Evolutionary conservation across 2,329 filamentous ascomycete genomes (phyloP), one percentile per base, ranked within the genome.

Genomic region (Ophiostoma perfectum): DNA sequence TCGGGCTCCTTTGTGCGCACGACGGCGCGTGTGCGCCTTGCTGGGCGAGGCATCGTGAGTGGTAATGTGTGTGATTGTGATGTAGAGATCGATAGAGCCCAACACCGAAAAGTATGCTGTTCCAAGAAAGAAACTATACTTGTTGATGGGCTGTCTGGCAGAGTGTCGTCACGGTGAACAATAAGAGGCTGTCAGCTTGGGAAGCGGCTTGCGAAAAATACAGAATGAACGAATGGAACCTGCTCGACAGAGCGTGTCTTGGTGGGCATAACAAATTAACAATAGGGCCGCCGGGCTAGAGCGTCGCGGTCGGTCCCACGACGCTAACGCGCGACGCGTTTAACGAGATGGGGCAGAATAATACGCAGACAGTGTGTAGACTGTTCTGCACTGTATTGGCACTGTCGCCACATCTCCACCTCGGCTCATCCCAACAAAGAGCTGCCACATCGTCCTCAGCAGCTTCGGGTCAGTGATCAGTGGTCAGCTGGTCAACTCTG

Each of bases 11-110:
- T 64, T 18, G 68, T 60, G 65, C 68, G 64, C 65, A 71, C 55
- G 18, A 67, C 67, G 36, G 67, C 64, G 68, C 71, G 70, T 62
- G 72, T 71, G 9, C 71, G 69, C 68, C 68, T 60, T 41, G 72
- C 64, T n/a, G 71, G 72, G 44, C 72, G 72, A 70, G 72, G 70
- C 72, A 73, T 73, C 18, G 65, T 66, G n/a, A 12, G 41, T 4
- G 6, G 11, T 16, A n/a, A 3, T 38, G 58, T 39, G 27, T 38
- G 47, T 47, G 3, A 45, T 49, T 39, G 27, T 45, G 4, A n/a
- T 36, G 65, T 27, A 60, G 64, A n/a, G 36, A 27, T n/a, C 1
- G 52, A 6, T 27, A 36, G 18, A 27, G 27, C 27, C 27, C n/a
- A 38, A 63, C 38, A 52, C 14, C 6, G 12, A 3, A n/a, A 8